Conservation (phyloP, 768 basidiomycete genomes). For the Rossbeevera mucosa region DNA sequence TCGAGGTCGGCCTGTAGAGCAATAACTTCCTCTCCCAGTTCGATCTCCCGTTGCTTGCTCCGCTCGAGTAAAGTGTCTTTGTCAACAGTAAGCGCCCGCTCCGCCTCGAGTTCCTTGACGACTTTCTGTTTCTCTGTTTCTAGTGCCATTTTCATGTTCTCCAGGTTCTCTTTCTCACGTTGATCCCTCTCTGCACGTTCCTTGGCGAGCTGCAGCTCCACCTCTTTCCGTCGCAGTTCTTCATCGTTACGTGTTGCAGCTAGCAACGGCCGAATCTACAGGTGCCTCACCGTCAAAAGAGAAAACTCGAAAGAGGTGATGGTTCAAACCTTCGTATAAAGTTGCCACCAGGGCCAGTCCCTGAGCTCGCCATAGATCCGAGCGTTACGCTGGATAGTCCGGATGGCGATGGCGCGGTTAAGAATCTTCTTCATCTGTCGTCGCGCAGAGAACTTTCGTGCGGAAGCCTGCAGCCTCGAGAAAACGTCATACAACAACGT, state of each 20-base stretch:
- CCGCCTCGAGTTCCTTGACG: conserved; percentile 76
- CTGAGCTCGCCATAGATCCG: conserved; percentile 83
- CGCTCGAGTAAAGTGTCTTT: conserved; percentile 80
- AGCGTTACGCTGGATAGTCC: conserved; percentile 93
- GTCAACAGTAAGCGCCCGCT: conserved; percentile 73
- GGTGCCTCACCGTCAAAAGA: conserved; percentile 7
- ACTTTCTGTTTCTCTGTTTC: conserved; percentile 82
- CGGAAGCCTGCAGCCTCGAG: conserved; percentile 79
- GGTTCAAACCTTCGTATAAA: conserved; percentile 77
- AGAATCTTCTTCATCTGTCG: conserved; percentile 93
- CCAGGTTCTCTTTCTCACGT: conserved; percentile 71
- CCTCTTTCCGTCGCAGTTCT: conserved; percentile 82
- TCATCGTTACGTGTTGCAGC: conserved; percentile 92
- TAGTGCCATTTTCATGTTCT: conserved; percentile 74
- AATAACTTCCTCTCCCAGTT: conserved; percentile 80
- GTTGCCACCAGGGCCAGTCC: conserved; percentile 99
- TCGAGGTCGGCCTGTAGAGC: conserved; percentile 82
- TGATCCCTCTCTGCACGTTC: conserved; percentile 87
- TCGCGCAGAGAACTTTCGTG: conserved; percentile 80
- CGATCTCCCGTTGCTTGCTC: conserved; percentile 78
- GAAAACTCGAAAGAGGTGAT: not conserved
- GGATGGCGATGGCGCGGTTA: conserved; percentile 85
- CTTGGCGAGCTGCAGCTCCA: conserved; percentile 72
- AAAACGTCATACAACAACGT: conserved; percentile 85
- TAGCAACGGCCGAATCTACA: conserved; percentile 84